Conservation (phyloP, 345 rosid genomes). For the Eucalyptus sp. region DNA sequence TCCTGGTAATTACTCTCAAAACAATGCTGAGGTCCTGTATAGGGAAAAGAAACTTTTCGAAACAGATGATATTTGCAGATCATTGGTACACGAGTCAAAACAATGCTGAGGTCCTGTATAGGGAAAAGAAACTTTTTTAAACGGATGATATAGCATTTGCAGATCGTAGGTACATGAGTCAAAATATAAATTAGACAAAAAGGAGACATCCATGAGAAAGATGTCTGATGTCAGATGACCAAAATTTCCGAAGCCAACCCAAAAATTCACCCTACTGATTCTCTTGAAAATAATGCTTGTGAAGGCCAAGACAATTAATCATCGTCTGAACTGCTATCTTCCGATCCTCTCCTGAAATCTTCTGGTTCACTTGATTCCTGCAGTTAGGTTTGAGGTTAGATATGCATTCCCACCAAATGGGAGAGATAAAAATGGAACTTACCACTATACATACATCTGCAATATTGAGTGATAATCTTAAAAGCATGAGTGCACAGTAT, state of each 20-base stretch:
- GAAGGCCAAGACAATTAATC: slow-evolving; percentile 13
- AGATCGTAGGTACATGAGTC: background rate
- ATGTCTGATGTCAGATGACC: background rate
- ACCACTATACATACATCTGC: background rate
- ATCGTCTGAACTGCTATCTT: slow-evolving; percentile 46
- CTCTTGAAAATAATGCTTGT: background rate
- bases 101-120: background rate
- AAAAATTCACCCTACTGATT: background rate
- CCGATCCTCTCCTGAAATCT: slow-evolving; percentile 37
- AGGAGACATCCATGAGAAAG: background rate
- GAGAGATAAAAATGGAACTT: background rate
- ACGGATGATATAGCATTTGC: background rate
- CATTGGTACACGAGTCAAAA: background rate
- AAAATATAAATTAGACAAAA: background rate
- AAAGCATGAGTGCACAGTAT: background rate
- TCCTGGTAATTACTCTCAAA: background rate
- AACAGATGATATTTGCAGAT: background rate
- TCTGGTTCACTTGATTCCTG: slow-evolving; percentile 39
- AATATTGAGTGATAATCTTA: background rate
- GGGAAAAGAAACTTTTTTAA: background rate
- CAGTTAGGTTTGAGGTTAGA: background rate
- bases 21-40: background rate
- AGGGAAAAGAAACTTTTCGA: background rate
- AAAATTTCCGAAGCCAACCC: background rate
- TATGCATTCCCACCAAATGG: background rate